These are phyloP conservation scores for Colletotrichum sp. DNA, from an alignment of 2,329 filamentous ascomycete genomes.

Conservation along the genomic window DNA sequence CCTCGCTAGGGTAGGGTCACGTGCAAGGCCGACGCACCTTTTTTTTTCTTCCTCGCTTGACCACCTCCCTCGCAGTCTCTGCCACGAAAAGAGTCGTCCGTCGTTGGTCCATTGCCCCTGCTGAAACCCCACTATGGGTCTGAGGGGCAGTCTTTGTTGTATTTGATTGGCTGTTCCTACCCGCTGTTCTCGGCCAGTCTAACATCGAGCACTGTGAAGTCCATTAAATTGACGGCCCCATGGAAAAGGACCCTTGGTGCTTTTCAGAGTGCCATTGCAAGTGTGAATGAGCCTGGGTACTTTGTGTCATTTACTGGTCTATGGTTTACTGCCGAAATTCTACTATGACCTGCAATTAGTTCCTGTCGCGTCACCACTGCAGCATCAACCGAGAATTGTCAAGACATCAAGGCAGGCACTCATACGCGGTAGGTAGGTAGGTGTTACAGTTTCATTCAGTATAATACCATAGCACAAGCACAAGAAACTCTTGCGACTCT, in stretches of 20 bases:
- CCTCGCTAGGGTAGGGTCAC: slow-evolving; percentile 18
- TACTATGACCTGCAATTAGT: neutral
- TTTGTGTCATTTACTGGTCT: neutral
- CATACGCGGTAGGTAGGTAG: neutral
- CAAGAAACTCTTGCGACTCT: neutral
- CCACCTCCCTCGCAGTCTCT: neutral
- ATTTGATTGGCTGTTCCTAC: neutral
- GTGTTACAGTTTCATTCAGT: neutral
- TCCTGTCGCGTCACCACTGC: neutral
- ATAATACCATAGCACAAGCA: neutral
- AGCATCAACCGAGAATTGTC: neutral
- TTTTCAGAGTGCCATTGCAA: neutral
- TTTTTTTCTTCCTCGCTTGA: neutral
- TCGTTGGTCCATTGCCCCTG: neutral
- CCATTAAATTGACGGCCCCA: neutral
- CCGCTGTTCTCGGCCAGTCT: neutral
- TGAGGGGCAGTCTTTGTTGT: neutral
- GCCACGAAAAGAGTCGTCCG: neutral
- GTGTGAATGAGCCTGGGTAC: neutral
- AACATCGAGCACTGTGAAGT: neutral
- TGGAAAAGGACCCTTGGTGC: neutral
- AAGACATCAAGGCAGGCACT: neutral
- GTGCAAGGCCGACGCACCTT: neutral
- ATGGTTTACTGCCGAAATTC: neutral
- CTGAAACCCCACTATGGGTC: neutral